Evolutionary conservation across 306 rosid species (phyloP).

Genomic region (Trichosanthes truncata): DNA sequence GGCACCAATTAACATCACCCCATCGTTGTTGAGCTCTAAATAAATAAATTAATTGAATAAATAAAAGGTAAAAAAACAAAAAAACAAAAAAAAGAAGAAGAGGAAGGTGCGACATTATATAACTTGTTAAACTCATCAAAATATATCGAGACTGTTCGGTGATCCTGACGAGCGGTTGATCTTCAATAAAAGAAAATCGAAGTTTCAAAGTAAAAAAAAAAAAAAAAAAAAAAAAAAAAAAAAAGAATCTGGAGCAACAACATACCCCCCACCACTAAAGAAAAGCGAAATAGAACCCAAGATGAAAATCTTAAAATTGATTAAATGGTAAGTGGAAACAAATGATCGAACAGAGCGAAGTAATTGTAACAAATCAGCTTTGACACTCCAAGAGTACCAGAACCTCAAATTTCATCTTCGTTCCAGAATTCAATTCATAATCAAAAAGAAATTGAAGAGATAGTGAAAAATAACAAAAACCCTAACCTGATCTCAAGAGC

Average conservation of each 20-base stretch:
- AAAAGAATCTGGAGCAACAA: background rate
- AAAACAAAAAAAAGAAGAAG: too few relatives aligned
- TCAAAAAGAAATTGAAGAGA: background rate
- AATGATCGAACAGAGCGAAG: background rate
- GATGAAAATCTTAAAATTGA: background rate
- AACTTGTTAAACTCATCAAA: background rate
- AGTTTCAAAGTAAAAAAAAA: background rate
- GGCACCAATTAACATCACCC: too few relatives aligned
- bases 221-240: background rate
- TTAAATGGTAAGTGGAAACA: background rate
- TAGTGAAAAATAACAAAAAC: slow-evolving; percentile 13
- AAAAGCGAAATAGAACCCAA: background rate
- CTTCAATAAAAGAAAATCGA: background rate
- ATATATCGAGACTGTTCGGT: background rate
- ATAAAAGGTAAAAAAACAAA: too few relatives aligned
- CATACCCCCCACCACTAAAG: background rate
- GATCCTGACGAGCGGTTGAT: background rate
- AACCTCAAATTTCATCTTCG: background rate
- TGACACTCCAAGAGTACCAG: background rate
- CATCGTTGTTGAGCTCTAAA: too few relatives aligned
- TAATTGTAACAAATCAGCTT: background rate
- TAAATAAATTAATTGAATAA: too few relatives aligned
- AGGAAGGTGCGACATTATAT: background rate
- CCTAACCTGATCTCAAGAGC: slow-evolving; percentile 89
- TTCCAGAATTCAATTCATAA: background rate